Evolutionary conservation across 352 stramenopile species (phyloP).

Genomic region (Phytophthora brassicae): DNA sequence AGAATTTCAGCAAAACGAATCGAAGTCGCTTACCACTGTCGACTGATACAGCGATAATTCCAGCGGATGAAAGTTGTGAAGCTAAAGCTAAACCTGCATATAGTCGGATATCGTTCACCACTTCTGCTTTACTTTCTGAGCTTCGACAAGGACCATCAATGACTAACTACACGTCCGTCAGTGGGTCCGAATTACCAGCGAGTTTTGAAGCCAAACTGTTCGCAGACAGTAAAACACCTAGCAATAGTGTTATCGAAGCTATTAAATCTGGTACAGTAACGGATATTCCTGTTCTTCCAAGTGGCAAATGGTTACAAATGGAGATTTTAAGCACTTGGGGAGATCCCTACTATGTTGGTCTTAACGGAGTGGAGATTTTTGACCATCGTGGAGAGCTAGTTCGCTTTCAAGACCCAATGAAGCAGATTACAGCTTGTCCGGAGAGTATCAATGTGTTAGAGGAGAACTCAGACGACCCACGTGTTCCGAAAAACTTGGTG

Average conservation of each 20-base stretch:
- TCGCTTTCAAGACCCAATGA: slow-evolving; percentile 41
- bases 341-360: slow-evolving; percentile 88
- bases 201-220: background rate
- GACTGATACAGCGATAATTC: background rate
- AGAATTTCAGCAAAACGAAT: slow-evolving; percentile 83
- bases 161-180: background rate
- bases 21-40: slow-evolving; percentile 46
- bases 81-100: background rate
- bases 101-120: slow-evolving; percentile 15
- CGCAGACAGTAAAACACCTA: background rate
- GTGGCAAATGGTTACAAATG: slow-evolving; percentile 57
- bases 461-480: slow-evolving; percentile 83
- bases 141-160: slow-evolving; percentile 14
- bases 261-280: background rate
- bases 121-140: slow-evolving; percentile 23
- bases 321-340: slow-evolving; percentile 89
- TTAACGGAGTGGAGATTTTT: slow-evolving; percentile 90
- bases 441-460: slow-evolving; percentile 88
- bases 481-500: slow-evolving; percentile 71
- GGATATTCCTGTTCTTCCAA: slow-evolving; percentile 68
- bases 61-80: background rate
- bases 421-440: slow-evolving; percentile 65
- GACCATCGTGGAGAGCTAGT: slow-evolving; percentile 66
- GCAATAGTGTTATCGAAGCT: background rate
- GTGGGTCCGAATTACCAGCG: background rate